phyloP scores from a whole-genome alignment of 2,329 filamentous ascomycete genomes.

The Arthrinium puccinioides region DNA sequence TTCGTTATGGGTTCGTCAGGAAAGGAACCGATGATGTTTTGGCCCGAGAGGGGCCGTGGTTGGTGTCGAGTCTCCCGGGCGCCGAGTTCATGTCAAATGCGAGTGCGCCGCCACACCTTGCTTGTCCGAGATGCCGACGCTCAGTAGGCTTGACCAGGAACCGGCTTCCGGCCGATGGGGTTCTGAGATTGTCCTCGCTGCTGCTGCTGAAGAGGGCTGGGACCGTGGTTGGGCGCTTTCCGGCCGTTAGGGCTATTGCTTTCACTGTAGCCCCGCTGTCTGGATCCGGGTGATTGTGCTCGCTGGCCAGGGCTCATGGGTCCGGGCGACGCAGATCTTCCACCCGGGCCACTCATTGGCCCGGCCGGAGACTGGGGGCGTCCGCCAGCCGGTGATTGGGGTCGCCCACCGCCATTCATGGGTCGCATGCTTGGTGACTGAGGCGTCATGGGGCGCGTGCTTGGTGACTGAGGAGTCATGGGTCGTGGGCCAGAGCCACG shows the following conservation, averaged over 20 bases:
- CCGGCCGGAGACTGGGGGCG: conserved; percentile 18
- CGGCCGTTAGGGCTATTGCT: conserved; percentile 29
- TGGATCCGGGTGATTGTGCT: conserved; percentile 38
- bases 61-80: neutral
- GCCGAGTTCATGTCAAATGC: neutral
- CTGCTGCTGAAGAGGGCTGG: conserved; percentile 27
- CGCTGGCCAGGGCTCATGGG: conserved; percentile 26
- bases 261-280: conserved; percentile 32
- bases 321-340: conserved; percentile 13
- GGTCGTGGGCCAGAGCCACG: conserved; percentile 27
- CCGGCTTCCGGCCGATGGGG: conserved; percentile 45
- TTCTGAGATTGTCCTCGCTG: conserved; percentile 28
- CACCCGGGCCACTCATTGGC: conserved; percentile 15
- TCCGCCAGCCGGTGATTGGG: conserved; percentile 27
- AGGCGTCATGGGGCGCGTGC: conserved; percentile 4
- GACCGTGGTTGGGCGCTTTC: conserved; percentile 32
- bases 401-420: conserved; percentile 24
- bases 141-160: conserved; percentile 47
- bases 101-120: neutral
- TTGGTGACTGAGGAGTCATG: conserved; percentile 24
- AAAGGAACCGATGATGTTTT: too few species aligned
- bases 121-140: conserved; percentile 1
- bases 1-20: conserved; percentile 21
- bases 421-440: conserved; percentile 18
- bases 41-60: neutral